These are phyloP conservation scores for Gossypium arboreum DNA, from an alignment of 345 rosid species.

Conservation along the genomic window DNA sequence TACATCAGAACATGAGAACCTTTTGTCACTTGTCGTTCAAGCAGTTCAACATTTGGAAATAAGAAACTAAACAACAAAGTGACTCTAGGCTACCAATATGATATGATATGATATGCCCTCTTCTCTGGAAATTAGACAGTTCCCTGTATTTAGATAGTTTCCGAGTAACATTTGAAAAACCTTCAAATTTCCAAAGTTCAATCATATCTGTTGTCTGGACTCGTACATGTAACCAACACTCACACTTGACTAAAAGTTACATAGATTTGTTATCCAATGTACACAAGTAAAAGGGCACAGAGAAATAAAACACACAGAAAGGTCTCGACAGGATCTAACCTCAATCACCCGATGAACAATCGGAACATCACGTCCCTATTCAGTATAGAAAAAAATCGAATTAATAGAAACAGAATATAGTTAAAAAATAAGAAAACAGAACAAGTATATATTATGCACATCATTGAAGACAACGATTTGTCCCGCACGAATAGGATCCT, in stretches of 20 bases:
- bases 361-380: slow-evolving; percentile 42
- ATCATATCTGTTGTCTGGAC: background rate
- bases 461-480: slow-evolving; percentile 64
- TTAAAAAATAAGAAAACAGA: background rate
- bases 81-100: background rate
- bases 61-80: background rate
- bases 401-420: background rate
- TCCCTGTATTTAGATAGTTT: background rate
- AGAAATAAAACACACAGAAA: background rate
- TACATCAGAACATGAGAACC: background rate
- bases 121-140: background rate
- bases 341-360: slow-evolving; percentile 50
- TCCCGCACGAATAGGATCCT: slow-evolving; percentile 66
- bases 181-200: background rate
- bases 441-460: slow-evolving; percentile 26
- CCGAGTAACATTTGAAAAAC: background rate
- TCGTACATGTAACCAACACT: background rate
- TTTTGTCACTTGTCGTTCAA: background rate
- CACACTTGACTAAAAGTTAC: background rate
- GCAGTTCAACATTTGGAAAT: background rate
- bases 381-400: background rate
- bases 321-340: slow-evolving; percentile 26
- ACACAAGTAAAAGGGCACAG: background rate
- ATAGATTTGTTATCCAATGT: background rate
- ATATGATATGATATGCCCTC: too few species aligned